Base-by-base conservation (phyloP, 371 early-diverging fungal species). In the Batkoa obscura region DNA sequence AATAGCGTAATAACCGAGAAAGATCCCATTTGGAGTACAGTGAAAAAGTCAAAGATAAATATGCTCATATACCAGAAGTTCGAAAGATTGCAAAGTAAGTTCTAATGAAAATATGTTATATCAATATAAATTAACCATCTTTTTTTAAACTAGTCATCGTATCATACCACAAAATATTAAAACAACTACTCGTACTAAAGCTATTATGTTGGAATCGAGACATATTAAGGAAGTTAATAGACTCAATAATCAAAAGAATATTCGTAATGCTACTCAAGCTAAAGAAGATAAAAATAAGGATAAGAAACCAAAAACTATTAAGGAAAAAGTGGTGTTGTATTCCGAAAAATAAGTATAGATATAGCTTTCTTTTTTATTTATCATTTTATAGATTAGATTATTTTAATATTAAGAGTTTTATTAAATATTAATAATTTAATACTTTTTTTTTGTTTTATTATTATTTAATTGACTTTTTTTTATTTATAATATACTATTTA, bases 1-100 rank as follows among this genome's bases (percentile, higher is more conserved):
- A 49, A 4, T 33, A 62, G 71, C 39, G 72, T 70, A 63, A 76
- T 55, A 80, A 80, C 64, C 81, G 90, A 61, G 93, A 99, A 67
- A 78, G 84, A 55, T 75, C 80, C 30, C 74, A 84, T 34, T 58
- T 88, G 13, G 82, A 88, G 56, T 94, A 96, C 65, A 62, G 76
- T 4, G 79, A 84, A 31, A 80, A 85, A 45, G 76, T 99, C 66
- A 95, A 92, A 73, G 87, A 91, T 51, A 84, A 94, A 57, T 99
- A 84, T 75, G 81, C 81, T 62, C 80, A 89, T 61, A 75, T 99
- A 70, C 83, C 84, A 32, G 94, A 97, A 65, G 84, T 99, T 50
- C 75, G 80, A 56, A 73, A 86, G 54, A 90, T 99, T 59, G 83
- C 73, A 61, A 81, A 69, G 72, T 60, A 56, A 50, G 17, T 39